Percentiles rank a stretch among this genome's conserved stretches.
Evolutionary conservation across 1,139 yeast species (phyloP).

Genomic region (Protomyces inundatus): DNA sequence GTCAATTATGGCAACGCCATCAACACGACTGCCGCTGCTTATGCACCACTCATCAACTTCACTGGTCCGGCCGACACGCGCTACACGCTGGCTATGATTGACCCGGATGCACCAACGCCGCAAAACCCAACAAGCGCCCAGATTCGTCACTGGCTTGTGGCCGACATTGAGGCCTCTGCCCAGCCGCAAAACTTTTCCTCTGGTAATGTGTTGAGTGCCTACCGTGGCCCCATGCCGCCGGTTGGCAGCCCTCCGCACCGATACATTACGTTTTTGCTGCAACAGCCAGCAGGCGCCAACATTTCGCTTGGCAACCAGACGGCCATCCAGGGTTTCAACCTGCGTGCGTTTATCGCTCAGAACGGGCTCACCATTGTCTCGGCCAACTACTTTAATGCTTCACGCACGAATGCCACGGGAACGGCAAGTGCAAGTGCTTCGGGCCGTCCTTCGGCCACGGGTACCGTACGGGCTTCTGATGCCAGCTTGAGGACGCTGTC

Average conservation of each 20-base stretch:
- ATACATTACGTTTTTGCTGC: conserved; percentile 5
- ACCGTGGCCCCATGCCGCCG: conserved; percentile 11
- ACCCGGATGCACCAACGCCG: conserved; percentile 21
- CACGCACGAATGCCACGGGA: neutral
- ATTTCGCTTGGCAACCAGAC: conserved; percentile 11
- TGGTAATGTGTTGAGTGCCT: conserved; percentile 7
- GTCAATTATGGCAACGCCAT: conserved; percentile 19
- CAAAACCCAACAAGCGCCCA: conserved; percentile 13
- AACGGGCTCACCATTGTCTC: conserved; percentile 9
- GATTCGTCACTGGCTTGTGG: conserved; percentile 22
- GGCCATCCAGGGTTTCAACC: conserved; percentile 4
- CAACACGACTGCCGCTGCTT: neutral
- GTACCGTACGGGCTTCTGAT: neutral
- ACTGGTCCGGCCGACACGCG: conserved; percentile 1
- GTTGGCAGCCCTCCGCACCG: conserved; percentile 10
- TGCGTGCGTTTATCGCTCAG: neutral
- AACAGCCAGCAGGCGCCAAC: conserved; percentile 1
- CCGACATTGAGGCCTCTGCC: conserved; percentile 2
- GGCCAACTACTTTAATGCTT: conserved; percentile 21
- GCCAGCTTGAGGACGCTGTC: neutral
- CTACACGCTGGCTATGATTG: conserved; percentile 17
- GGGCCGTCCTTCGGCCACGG: neutral
- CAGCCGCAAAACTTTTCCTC: neutral
- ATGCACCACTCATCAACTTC: conserved; percentile 8
- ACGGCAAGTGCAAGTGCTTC: neutral